These are phyloP conservation scores for Saturnispora silvae DNA, from an alignment of 805 yeast species.

Conservation along the genomic window DNA sequence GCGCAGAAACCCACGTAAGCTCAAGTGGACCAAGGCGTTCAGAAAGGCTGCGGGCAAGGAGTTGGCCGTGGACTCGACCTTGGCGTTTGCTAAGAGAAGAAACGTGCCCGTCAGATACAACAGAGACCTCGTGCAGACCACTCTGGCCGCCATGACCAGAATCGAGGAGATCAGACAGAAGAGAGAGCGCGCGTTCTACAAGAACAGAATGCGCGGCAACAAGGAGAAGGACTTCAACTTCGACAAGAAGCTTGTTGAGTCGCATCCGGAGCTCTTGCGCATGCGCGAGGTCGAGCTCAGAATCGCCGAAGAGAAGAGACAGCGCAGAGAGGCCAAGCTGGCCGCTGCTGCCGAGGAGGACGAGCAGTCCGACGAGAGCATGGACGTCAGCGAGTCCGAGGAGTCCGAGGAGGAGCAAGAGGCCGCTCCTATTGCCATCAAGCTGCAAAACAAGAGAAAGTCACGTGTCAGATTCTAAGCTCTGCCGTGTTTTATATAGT, in stretches of 20 bases:
- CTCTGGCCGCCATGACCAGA: slow-evolving; percentile 90
- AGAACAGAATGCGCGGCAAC: slow-evolving; percentile 98
- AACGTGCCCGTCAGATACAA: slow-evolving; percentile 96
- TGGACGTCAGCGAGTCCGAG: slow-evolving; percentile 27
- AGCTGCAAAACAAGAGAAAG: slow-evolving; percentile 41
- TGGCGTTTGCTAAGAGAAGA: slow-evolving; percentile 94
- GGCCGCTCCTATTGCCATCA: slow-evolving; percentile 44
- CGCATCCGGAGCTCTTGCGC: slow-evolving; percentile 79
- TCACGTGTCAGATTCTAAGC: slow-evolving; percentile 35
- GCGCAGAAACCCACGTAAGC: slow-evolving; percentile 96
- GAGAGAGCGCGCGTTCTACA: slow-evolving; percentile 97
- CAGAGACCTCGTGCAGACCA: slow-evolving; percentile 89
- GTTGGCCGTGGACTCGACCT: slow-evolving; percentile 91
- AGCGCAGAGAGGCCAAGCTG: slow-evolving; percentile 36
- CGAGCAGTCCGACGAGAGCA: slow-evolving; percentile 37
- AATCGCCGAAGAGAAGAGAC: slow-evolving; percentile 56
- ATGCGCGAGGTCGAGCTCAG: slow-evolving; percentile 90
- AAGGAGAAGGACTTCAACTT: slow-evolving; percentile 74
- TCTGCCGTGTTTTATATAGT: neutral
- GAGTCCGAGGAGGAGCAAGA: slow-evolving; percentile 27
- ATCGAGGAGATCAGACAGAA: slow-evolving; percentile 91
- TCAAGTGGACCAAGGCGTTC: slow-evolving; percentile 98
- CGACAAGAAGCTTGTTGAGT: slow-evolving; percentile 81
- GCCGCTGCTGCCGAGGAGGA: slow-evolving; percentile 30
- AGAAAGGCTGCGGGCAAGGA: slow-evolving; percentile 99